Percentiles rank a stretch among this genome's conserved stretches.
phyloP scores from a whole-genome alignment of 495 filamentous ascomycete species.

The Neurospora intermedia region DNA sequence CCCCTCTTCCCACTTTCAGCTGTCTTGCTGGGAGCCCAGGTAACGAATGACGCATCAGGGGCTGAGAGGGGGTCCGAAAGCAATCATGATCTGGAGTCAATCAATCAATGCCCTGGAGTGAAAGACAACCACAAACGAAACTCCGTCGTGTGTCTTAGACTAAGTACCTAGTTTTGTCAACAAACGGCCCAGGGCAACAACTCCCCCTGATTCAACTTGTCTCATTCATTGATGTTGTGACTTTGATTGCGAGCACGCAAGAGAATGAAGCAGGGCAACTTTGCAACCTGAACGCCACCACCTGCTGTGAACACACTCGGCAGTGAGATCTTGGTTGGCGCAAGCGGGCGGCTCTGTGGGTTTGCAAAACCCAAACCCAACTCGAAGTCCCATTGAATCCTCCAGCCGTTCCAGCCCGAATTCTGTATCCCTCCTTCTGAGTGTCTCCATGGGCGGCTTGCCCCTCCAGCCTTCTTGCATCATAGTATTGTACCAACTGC shows the following conservation, averaged over 20 bases:
- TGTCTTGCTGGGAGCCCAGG: neutral
- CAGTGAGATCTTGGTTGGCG: neutral
- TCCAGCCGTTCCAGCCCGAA: neutral
- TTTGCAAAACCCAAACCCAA: neutral
- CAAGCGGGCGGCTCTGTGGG: neutral
- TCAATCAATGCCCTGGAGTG: neutral
- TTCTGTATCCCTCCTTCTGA: neutral
- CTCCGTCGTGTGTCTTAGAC: no score
- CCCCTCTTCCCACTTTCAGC: neutral
- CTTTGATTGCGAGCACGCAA: neutral
- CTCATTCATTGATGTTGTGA: neutral
- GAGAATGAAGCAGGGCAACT: neutral
- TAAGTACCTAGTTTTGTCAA: neutral
- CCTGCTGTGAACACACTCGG: neutral
- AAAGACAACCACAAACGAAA: neutral
- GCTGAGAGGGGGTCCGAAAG: neutral
- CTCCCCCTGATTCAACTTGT: neutral
- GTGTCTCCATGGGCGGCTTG: neutral
- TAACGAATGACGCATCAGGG: neutral
- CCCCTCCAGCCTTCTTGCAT: neutral
- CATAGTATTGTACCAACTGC: neutral
- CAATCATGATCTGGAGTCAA: neutral
- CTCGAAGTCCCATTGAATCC: neutral
- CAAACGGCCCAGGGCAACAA: neutral
- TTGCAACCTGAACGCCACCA: neutral